Base-by-base conservation (phyloP, 257 asterid genomes). In the Nicotiana otophora region DNA sequence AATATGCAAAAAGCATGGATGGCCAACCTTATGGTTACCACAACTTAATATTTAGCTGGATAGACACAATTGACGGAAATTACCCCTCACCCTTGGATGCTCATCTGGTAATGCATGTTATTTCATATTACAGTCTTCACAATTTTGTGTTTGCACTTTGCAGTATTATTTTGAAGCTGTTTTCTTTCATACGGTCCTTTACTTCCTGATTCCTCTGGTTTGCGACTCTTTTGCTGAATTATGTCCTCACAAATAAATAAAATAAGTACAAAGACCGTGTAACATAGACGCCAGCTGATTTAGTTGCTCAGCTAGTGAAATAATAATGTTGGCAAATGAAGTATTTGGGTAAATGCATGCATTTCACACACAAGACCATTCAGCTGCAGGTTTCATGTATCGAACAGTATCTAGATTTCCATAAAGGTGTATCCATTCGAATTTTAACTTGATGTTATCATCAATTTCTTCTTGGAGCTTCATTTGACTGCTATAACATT, bases 1-100 rank as follows among this genome's bases (percentile, higher is more conserved):
- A 92, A 88, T 95, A 92, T 89, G 99, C 97, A 58, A 87, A 84
- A 82, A 91, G 95, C 93, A 91, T 95, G 99, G 72, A 81, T 4
- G 98, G 92, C 80, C 83, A 55, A 55, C 97, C 97, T 10, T 95
- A 95, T 81, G 99, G 99, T 85, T 95, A 90, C 88, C 98, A 95
- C 87, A 93, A 95, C 92, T 88, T 95, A 88, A 91, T 93, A 83
- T 95, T 95, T 91, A 91, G 97, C 90, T 95, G 98, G 99, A 95
- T 95, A 78, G 99, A 95, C 85, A 95, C 99, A 2, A 55, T 89
- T 54, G 91, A 89, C 51, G 97, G 83, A 81, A 92, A 95, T 84
- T 95, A 89, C 87, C 99, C 97, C 53, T 81, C 90, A 46, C 99
- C 99, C 60, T 89, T 92, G 83, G 98, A 94, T 87, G 97, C 97